These are phyloP conservation scores for Exophiala oligosperma DNA, from an alignment of 2,329 filamentous ascomycete genomes.

Conservation along the genomic window DNA sequence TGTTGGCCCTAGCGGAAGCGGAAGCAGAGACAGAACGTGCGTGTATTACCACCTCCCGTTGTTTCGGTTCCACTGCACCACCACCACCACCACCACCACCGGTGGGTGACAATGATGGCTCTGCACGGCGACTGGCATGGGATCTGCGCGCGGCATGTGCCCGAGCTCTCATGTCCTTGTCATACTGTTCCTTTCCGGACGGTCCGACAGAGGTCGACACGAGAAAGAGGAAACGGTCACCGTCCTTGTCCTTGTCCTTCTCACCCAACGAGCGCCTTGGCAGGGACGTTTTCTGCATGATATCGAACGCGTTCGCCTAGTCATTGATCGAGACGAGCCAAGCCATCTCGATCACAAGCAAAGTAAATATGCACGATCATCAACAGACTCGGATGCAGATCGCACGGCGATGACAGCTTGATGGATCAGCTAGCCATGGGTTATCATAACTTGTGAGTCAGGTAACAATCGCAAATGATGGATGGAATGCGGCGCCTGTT, in stretches of 20 bases:
- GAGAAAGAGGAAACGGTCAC: neutral
- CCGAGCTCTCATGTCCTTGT: neutral
- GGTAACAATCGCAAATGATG: no score
- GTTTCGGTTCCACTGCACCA: neutral
- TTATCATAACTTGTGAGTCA: no score
- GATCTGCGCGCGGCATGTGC: neutral
- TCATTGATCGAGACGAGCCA: no score
- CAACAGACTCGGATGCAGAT: no score
- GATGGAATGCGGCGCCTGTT: no score
- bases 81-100: no score
- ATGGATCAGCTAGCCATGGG: no score
- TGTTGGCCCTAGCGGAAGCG: neutral
- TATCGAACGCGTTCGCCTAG: no score
- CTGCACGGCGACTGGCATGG: neutral
- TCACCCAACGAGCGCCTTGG: neutral
- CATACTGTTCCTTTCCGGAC: neutral
- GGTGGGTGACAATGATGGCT: neutral
- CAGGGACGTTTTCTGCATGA: neutral
- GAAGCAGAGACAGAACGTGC: neutral
- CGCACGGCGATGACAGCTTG: no score
- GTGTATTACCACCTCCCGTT: no score
- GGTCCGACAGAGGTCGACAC: neutral
- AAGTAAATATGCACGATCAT: no score
- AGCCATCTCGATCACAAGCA: no score
- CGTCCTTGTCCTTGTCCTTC: neutral